Evolutionary conservation across 495 filamentous ascomycete genomes (phyloP).

Genomic region (Penicillium coffeae): DNA sequence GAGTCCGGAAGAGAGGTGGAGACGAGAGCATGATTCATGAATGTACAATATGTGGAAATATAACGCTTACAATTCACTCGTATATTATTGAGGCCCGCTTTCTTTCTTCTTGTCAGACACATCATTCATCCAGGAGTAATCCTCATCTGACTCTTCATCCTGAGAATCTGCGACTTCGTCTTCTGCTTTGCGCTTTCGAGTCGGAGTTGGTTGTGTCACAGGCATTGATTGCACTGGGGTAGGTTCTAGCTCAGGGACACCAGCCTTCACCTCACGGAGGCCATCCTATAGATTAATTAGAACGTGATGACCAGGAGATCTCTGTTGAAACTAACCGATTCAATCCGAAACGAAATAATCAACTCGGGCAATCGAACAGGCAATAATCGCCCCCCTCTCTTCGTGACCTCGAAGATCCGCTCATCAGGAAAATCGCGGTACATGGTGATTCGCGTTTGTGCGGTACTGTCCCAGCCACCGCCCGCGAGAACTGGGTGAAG

Average conservation of each 20-base stretch:
- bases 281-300: conserved; percentile 24
- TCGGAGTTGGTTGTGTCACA: conserved; percentile 12
- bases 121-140: conserved; percentile 30
- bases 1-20: conserved; percentile 5
- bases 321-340: conserved; percentile 26
- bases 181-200: conserved; percentile 44
- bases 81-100: too few relatives aligned
- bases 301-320: not conserved
- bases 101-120: conserved; percentile 3
- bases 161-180: conserved; percentile 49
- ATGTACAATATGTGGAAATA: too few relatives aligned
- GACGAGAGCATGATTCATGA: conserved; percentile 1
- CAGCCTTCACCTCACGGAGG: conserved; percentile 16
- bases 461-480: conserved; percentile 63
- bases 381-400: conserved; percentile 33
- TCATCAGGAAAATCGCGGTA: conserved; percentile 57
- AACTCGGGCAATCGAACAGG: conserved; percentile 31
- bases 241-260: not conserved
- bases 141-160: conserved; percentile 45
- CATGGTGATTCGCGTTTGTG: conserved; percentile 64
- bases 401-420: conserved; percentile 46
- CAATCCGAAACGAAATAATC: conserved; percentile 38
- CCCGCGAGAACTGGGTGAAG: conserved; percentile 67
- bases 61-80: too few relatives aligned
- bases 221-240: not conserved